phyloP scores from a whole-genome alignment of 164 flowering plant genomes.

The grape (Vitis vinifera) region DNA sequence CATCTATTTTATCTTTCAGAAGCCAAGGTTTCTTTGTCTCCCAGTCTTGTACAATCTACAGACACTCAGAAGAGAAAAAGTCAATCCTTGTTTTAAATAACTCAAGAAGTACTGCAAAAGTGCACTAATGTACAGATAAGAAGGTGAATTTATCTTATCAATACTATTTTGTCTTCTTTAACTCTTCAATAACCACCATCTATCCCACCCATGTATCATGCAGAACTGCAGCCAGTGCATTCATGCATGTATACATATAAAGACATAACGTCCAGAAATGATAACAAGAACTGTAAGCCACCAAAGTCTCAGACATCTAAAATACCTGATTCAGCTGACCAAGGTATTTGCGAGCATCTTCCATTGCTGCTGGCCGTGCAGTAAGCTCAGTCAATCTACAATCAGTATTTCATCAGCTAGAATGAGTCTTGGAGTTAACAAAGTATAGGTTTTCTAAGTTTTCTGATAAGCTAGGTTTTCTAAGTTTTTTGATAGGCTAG shows the following conservation, averaged over 20 bases:
- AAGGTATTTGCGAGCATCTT: conserved; percentile 60
- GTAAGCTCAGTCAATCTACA: conserved; percentile 76
- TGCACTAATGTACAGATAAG: too few species aligned
- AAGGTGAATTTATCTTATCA: not conserved
- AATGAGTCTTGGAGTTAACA: not conserved
- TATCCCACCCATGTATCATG: not conserved
- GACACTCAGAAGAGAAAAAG: conserved; percentile 1
- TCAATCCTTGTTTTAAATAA: too few species aligned
- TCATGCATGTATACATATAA: not conserved
- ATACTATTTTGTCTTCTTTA: not conserved
- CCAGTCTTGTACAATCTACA: conserved; percentile 78
- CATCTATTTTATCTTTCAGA: conserved; percentile 74
- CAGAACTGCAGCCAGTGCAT: not conserved
- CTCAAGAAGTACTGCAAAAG: too few species aligned
- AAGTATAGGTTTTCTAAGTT: not conserved
- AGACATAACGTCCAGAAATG: not conserved
- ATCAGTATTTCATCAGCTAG: conserved; percentile 6
- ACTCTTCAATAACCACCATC: not conserved
- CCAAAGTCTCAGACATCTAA: not conserved
- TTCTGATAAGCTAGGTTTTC: too few species aligned
- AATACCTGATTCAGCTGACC: conserved; percentile 70
- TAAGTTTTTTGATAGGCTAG: too few species aligned
- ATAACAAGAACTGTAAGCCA: not conserved
- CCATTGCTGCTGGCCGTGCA: conserved; percentile 75
- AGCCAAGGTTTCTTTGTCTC: conserved; percentile 84